Evolutionary conservation across 306 rosid species (phyloP).

Genomic region (Rubus idaeus): DNA sequence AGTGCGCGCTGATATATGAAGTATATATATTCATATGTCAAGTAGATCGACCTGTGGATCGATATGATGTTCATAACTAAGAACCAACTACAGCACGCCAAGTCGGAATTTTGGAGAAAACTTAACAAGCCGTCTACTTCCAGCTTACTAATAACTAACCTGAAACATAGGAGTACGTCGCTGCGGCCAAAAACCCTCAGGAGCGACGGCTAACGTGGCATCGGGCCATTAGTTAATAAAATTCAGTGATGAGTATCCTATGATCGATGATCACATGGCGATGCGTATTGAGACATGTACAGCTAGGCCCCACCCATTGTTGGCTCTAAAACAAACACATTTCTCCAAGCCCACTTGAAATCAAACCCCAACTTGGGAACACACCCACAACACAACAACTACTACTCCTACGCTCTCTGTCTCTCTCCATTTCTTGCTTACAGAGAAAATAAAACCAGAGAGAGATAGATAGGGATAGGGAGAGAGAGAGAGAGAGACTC

Average conservation of each 20-base stretch:
- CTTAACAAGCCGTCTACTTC: background rate
- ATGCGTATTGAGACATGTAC: constrained; percentile 68
- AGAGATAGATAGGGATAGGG: background rate
- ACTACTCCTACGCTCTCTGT: constrained; percentile 15
- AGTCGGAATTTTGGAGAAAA: background rate
- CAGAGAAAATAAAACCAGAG: background rate
- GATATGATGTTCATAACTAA: background rate
- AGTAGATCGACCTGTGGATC: background rate
- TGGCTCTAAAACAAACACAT: constrained; percentile 66
- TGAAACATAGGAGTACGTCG: constrained; percentile 9
- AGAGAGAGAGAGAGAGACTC: background rate
- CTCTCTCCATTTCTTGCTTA: constrained; percentile 10
- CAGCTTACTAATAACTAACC: background rate
- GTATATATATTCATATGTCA: background rate
- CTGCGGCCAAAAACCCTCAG: background rate
- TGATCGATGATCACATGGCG: constrained; percentile 68
- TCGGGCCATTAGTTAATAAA: constrained; percentile 30
- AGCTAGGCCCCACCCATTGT: constrained; percentile 83
- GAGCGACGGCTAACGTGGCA: constrained; percentile 27
- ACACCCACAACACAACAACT: constrained; percentile 32
- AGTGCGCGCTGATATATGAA: background rate
- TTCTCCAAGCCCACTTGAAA: constrained; percentile 63
- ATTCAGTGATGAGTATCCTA: constrained; percentile 31
- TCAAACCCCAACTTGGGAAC: constrained; percentile 80
- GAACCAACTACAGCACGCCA: constrained; percentile 3